These are phyloP conservation scores for Fusarium solani-melongenae DNA, from an alignment of 2,329 filamentous ascomycete genomes.

Conservation along the genomic window DNA sequence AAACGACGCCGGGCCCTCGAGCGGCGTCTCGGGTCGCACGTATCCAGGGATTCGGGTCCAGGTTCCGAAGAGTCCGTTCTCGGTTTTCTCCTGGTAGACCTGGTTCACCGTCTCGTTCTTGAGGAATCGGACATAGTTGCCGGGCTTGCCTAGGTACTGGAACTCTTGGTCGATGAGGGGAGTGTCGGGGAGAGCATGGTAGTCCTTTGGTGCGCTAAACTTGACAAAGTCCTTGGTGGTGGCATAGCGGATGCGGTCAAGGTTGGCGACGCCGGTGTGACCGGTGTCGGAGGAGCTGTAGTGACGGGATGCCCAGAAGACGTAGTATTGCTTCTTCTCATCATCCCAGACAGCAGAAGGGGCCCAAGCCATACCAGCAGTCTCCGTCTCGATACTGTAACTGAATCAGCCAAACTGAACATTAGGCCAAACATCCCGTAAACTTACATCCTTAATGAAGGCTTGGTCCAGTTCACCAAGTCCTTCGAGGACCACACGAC, in stretches of 20 bases:
- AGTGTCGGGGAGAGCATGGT: slow-evolving; percentile 52
- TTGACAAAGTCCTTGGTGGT: slow-evolving; percentile 62
- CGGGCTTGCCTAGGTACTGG: slow-evolving; percentile 53
- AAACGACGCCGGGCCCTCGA: slow-evolving; percentile 53
- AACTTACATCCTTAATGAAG: slow-evolving; percentile 27
- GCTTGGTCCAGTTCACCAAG: slow-evolving; percentile 49
- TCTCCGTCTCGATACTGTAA: slow-evolving; percentile 46
- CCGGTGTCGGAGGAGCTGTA: slow-evolving; percentile 55
- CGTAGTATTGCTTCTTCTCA: slow-evolving; percentile 52
- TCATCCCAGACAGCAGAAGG: slow-evolving; percentile 52
- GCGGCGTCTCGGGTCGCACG: slow-evolving; percentile 45
- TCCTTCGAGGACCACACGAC: slow-evolving; percentile 52
- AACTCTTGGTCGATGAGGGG: slow-evolving; percentile 63
- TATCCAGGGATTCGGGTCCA: slow-evolving; percentile 56
- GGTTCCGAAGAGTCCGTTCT: slow-evolving; percentile 58
- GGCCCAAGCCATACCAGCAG: slow-evolving; percentile 53
- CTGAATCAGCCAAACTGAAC: neutral
- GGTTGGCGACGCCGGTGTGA: slow-evolving; percentile 56
- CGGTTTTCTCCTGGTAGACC: slow-evolving; percentile 60
- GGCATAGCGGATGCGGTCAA: slow-evolving; percentile 60
- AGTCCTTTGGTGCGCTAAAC: slow-evolving; percentile 58
- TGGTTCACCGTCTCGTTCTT: slow-evolving; percentile 61
- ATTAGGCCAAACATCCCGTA: accelerated
- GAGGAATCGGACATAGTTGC: slow-evolving; percentile 58
- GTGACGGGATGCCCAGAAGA: slow-evolving; percentile 60